phyloP scores from a whole-genome alignment of 192 early-diverging fungal species.

The Backusella tuberculispora region DNA sequence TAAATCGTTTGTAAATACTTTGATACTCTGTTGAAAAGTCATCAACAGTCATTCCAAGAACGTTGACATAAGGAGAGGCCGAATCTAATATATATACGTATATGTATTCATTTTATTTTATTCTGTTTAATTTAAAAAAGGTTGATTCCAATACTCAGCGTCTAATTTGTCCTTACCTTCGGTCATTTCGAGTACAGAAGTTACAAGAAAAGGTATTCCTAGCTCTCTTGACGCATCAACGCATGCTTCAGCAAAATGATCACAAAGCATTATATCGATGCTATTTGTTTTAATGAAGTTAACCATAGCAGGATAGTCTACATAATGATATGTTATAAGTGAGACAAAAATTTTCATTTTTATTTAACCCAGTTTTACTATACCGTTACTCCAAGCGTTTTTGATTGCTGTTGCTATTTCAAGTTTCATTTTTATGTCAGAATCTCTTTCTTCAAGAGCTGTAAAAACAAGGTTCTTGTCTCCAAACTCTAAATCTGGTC shows the following conservation, averaged over 20 bases:
- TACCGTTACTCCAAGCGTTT: neutral
- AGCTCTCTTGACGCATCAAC: constrained; percentile 8
- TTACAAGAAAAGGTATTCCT: constrained; percentile 31
- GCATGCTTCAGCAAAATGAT: constrained; percentile 28
- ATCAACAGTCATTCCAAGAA: neutral
- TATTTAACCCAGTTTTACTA: neutral
- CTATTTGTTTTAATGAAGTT: neutral
- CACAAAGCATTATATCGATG: constrained; percentile 23
- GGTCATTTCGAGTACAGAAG: constrained; percentile 22
- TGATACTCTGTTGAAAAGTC: neutral
- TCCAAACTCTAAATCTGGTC: neutral
- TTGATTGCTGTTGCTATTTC: neutral
- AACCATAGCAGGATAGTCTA: neutral
- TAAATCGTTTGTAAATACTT: neutral
- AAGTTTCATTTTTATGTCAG: neutral
- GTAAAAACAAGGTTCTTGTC: neutral
- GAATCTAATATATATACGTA: neutral
- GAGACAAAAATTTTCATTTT: neutral
- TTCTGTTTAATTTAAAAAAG: too few relatives aligned
- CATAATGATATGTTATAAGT: neutral
- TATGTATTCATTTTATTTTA: neutral
- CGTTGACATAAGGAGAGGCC: neutral
- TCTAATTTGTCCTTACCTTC: neutral
- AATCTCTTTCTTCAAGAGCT: neutral
- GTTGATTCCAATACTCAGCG: too few relatives aligned